Percentiles rank a stretch among this genome's conserved stretches.
These are phyloP conservation scores for Chamaenerion angustifolium DNA, from an alignment of 345 rosid species.

Conservation along the genomic window DNA sequence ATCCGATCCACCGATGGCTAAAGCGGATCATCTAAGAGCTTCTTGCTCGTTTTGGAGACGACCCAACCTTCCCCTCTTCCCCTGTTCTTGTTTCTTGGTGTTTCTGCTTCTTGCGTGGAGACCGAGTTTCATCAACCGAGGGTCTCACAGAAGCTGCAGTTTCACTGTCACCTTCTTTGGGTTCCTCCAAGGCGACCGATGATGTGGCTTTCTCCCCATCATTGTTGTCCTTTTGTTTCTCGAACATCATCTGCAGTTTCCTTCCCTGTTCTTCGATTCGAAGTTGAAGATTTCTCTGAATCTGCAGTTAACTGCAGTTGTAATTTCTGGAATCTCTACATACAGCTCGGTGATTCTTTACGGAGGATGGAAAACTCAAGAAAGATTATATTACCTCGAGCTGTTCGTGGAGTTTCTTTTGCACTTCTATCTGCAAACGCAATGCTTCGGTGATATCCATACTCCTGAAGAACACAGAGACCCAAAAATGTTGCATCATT, in stretches of 20 bases:
- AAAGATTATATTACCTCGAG: constrained; percentile 6
- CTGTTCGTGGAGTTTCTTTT: constrained; percentile 9
- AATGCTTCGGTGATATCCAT: constrained; percentile 2
- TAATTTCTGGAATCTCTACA: neutral
- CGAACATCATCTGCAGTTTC: constrained; percentile 47
- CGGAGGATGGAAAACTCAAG: neutral
- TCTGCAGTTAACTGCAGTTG: neutral
- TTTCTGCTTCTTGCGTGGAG: neutral
- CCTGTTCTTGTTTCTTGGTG: neutral
- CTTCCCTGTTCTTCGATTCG: constrained; percentile 75
- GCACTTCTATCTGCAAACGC: constrained; percentile 89
- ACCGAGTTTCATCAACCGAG: neutral
- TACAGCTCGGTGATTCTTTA: neutral
- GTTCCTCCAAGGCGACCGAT: neutral
- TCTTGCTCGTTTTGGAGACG: neutral
- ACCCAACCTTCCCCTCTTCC: neutral
- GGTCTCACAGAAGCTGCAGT: neutral
- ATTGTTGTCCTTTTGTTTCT: constrained; percentile 28
- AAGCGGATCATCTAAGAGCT: neutral
- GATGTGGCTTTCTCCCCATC: constrained; percentile 9
- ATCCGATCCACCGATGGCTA: neutral
- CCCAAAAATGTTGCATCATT: too few species aligned
- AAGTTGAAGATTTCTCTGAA: constrained; percentile 56
- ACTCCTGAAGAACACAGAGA: constrained; percentile 2
- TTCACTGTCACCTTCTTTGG: neutral